Conservation (phyloP, 148 eudicot genomes). For the Nepenthes gracilis region DNA sequence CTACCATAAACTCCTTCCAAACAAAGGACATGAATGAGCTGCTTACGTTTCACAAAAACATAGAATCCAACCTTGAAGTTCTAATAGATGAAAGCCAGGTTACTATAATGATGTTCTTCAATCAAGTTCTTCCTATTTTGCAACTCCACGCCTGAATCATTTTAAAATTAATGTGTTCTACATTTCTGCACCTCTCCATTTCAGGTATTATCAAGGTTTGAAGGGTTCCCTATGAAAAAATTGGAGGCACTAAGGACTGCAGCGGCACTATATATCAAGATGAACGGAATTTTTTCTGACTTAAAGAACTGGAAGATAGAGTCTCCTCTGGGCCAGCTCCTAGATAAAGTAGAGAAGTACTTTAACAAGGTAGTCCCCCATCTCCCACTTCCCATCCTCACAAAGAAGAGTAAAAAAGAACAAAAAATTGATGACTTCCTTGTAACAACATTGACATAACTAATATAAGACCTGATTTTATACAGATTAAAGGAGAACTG, state of each 20-base stretch:
- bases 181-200: neutral
- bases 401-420: neutral
- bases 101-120: neutral
- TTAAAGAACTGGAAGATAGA: conserved; percentile 75
- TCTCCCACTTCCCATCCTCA: neutral
- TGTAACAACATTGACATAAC: neutral
- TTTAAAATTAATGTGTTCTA: neutral
- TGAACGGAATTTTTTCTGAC: conserved; percentile 44
- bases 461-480: conserved; percentile 2
- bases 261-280: conserved; percentile 61
- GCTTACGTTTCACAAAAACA: conserved; percentile 55
- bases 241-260: conserved; percentile 89
- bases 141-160: neutral
- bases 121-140: neutral
- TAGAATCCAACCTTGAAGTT: conserved; percentile 85
- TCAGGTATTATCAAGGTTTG: conserved; percentile 81
- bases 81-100: conserved; percentile 95
- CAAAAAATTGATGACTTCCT: neutral
- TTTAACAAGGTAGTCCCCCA: conserved; percentile 65
- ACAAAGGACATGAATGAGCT: conserved; percentile 88
- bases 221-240: conserved; percentile 79
- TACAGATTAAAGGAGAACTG: conserved; percentile 70
- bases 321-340: conserved; percentile 51
- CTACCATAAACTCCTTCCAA: conserved; percentile 39
- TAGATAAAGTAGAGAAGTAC: conserved; percentile 75